phyloP scores from a whole-genome alignment of 768 basidiomycete genomes.

The Hygrocybe punicea region DNA sequence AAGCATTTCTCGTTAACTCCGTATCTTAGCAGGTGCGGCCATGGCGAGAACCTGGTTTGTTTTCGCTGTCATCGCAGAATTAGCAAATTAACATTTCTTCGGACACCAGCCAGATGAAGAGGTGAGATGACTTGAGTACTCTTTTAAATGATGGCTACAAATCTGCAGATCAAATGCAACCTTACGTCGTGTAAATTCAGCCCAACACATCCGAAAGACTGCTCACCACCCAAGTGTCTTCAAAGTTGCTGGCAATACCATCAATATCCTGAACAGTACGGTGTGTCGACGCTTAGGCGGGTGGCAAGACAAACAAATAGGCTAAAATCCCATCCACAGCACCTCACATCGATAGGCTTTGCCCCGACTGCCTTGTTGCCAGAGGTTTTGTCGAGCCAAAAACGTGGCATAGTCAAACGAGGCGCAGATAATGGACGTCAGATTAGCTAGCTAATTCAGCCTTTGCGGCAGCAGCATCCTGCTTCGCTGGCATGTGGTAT shows the following conservation, averaged over 20 bases:
- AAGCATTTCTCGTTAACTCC: background rate
- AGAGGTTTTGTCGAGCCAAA: background rate
- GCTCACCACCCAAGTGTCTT: slow-evolving; percentile 50
- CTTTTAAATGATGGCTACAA: background rate
- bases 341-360: slow-evolving; percentile 58
- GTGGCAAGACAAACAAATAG: background rate
- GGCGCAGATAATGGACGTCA: background rate
- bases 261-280: slow-evolving; percentile 66
- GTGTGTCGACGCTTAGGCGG: slow-evolving; percentile 26
- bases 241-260: slow-evolving; percentile 68
- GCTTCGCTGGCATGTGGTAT: slow-evolving; percentile 97
- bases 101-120: slow-evolving; percentile 54
- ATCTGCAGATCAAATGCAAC: slow-evolving; percentile 59
- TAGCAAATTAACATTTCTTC: slow-evolving; percentile 3
- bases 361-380: slow-evolving; percentile 45
- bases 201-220: slow-evolving; percentile 48
- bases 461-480: slow-evolving; percentile 89
- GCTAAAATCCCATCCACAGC: slow-evolving; percentile 27
- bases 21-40: slow-evolving; percentile 47
- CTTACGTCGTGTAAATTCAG: slow-evolving; percentile 62
- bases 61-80: background rate
- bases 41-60: slow-evolving; percentile 49
- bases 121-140: slow-evolving; percentile 26
- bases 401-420: background rate
- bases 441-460: slow-evolving; percentile 48